Conservation (phyloP, 2,329 filamentous ascomycete genomes). For the Neocucurbitaria cava region DNA sequence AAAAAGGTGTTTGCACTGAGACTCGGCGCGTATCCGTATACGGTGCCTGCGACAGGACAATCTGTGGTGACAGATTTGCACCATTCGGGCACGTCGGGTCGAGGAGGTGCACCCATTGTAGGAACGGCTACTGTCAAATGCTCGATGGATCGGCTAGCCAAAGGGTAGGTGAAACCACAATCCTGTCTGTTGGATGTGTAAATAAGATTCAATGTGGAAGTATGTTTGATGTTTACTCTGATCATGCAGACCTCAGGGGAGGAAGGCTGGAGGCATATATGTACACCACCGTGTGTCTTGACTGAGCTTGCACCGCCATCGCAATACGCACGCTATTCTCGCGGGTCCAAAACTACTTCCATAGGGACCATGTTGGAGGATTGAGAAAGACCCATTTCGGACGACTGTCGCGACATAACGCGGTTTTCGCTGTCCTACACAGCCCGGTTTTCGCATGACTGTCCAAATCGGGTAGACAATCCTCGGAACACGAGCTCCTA, state of each 20-base stretch:
- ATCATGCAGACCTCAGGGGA: not conserved
- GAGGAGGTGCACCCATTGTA: constrained; percentile 22
- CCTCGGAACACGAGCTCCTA: too few species aligned
- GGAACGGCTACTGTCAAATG: not conserved
- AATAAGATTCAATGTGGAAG: not conserved
- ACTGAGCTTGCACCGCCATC: not conserved
- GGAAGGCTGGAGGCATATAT: not conserved
- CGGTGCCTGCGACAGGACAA: constrained; percentile 56
- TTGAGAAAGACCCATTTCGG: not conserved
- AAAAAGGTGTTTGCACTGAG: constrained; percentile 60
- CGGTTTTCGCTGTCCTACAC: not conserved
- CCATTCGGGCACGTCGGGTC: constrained; percentile 11
- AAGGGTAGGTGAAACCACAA: not conserved
- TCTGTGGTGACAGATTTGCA: constrained; percentile 21
- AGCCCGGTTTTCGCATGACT: not conserved
- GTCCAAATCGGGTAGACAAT: not conserved
- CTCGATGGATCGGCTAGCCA: not conserved
- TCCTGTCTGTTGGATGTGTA: not conserved
- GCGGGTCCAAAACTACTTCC: not conserved
- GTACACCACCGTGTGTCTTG: not conserved
- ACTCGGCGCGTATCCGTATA: constrained; percentile 62
- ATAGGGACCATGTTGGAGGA: not conserved
- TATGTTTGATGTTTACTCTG: not conserved
- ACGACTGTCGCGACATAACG: not conserved
- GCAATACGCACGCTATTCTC: not conserved